Conservation (phyloP, 306 rosid species). For the Vigna reflexopilosa region DNA sequence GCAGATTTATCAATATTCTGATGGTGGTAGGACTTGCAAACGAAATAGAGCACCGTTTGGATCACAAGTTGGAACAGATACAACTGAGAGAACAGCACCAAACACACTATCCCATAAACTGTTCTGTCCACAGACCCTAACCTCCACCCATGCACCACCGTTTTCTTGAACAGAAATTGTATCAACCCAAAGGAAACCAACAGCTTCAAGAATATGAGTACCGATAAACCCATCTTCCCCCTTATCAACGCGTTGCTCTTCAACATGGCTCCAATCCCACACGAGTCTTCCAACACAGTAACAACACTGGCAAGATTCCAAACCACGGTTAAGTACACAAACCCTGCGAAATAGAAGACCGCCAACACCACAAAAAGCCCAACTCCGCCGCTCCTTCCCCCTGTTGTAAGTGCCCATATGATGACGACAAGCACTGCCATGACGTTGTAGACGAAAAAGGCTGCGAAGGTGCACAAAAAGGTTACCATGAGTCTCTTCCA, state of each 20-base stretch:
- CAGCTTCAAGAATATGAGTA: constrained; percentile 38
- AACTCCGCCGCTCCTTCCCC: fast-evolving
- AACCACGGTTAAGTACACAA: constrained; percentile 55
- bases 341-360: constrained; percentile 52
- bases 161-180: constrained; percentile 42
- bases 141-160: constrained; percentile 54
- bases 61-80: constrained; percentile 59
- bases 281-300: constrained; percentile 68
- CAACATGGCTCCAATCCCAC: constrained; percentile 73
- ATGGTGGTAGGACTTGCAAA: constrained; percentile 88
- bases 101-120: constrained; percentile 53
- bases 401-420: not conserved
- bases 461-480: constrained; percentile 54
- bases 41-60: constrained; percentile 77
- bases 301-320: constrained; percentile 85
- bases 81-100: constrained; percentile 51
- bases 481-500: constrained; percentile 75
- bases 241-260: constrained; percentile 64
- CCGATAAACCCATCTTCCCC: constrained; percentile 64
- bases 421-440: not conserved
- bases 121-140: constrained; percentile 37
- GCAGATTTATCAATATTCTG: constrained; percentile 79
- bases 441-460: constrained; percentile 53
- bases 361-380: not conserved
- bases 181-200: not conserved